Conservation (phyloP, 306 rosid species). For the Elaeagnus macrophylla region DNA sequence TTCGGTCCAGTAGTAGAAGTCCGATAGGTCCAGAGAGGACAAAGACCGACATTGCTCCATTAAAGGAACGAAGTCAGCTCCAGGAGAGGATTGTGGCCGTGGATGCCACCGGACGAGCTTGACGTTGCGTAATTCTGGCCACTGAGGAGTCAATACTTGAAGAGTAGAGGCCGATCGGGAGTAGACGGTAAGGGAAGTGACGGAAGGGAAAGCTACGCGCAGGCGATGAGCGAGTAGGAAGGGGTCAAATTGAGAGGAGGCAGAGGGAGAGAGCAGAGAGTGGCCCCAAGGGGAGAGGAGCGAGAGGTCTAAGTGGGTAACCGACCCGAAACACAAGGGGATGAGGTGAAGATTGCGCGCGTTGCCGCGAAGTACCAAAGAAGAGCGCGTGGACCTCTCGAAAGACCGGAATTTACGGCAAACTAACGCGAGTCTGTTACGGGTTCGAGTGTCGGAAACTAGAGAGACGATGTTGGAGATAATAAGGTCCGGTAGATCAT, state of each 20-base stretch:
- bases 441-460: background rate
- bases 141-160: slow-evolving; percentile 4
- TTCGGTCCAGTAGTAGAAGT: slow-evolving; percentile 13
- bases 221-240: slow-evolving; percentile 4
- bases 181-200: slow-evolving; percentile 5
- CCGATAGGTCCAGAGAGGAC: slow-evolving; percentile 13
- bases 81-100: background rate
- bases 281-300: slow-evolving; percentile 17
- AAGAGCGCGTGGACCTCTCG: slow-evolving; percentile 4
- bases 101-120: slow-evolving; percentile 12
- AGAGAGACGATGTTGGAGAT: background rate
- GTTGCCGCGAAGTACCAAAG: slow-evolving; percentile 3
- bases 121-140: slow-evolving; percentile 8
- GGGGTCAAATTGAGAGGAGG: no score
- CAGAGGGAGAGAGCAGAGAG: background rate
- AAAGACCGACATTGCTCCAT: slow-evolving; percentile 1
- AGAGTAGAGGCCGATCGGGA: slow-evolving; percentile 1
- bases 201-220: slow-evolving; percentile 1
- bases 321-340: slow-evolving; percentile 7
- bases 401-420: background rate
- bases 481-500: slow-evolving; percentile 3
- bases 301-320: slow-evolving; percentile 5
- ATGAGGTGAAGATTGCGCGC: background rate
- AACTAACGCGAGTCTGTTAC: slow-evolving; percentile 3
- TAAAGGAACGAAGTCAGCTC: slow-evolving; percentile 3